Conservation (phyloP, 352 stramenopile species). For the Phytophthora foliorum region DNA sequence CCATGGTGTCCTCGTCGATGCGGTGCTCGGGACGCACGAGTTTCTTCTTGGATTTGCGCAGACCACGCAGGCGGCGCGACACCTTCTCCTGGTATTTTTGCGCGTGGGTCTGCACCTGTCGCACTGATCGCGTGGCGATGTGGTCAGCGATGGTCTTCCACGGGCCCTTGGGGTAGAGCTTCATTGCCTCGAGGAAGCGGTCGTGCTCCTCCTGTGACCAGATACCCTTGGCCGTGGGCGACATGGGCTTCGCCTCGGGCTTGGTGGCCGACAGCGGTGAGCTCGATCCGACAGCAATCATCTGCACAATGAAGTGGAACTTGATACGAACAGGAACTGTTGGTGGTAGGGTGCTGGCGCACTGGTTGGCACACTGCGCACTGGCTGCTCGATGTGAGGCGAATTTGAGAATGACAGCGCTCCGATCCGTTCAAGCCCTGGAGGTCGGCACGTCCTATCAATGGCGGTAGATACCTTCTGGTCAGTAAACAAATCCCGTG, state of each 20-base stretch:
- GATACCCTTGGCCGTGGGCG: constrained; percentile 54
- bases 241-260: constrained; percentile 35
- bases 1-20: constrained; percentile 70
- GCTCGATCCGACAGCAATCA: constrained; percentile 38
- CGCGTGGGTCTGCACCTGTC: constrained; percentile 81
- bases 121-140: constrained; percentile 73
- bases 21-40: constrained; percentile 64
- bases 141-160: constrained; percentile 82
- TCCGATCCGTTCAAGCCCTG: constrained; percentile 23
- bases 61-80: constrained; percentile 63
- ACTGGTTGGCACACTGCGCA: constrained; percentile 7
- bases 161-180: constrained; percentile 72
- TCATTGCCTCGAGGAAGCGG: constrained; percentile 75
- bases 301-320: constrained; percentile 20
- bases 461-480: constrained; percentile 31
- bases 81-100: constrained; percentile 88
- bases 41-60: constrained; percentile 82
- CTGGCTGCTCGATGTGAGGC: constrained; percentile 20
- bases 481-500: constrained; percentile 35
- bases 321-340: constrained; percentile 9
- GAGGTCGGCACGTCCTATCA: constrained; percentile 35
- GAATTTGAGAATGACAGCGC: constrained; percentile 44
- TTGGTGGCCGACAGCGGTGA: constrained; percentile 30
- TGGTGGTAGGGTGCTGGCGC: neutral
- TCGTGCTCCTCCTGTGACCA: constrained; percentile 81